Percentiles rank a stretch among this genome's conserved stretches.
These are phyloP conservation scores for Cryptosporidium felis DNA, from an alignment of 169 alveolate genomes.

Conservation along the genomic window DNA sequence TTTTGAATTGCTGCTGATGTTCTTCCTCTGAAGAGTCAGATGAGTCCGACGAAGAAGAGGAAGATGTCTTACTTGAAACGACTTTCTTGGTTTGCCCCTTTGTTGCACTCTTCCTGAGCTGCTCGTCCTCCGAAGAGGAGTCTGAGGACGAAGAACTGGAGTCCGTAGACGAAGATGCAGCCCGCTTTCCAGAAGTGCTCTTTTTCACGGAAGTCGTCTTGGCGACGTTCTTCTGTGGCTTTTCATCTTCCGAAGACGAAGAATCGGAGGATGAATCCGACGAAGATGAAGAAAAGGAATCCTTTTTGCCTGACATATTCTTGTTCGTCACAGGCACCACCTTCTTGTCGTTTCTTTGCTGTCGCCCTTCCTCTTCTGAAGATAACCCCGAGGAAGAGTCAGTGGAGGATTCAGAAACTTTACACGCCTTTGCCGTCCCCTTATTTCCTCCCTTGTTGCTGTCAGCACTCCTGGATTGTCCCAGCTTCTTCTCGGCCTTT, in stretches of 20 bases:
- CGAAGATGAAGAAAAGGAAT: conserved; percentile 9
- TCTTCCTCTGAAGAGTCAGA: conserved; percentile 13
- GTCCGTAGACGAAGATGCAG: conserved; percentile 4
- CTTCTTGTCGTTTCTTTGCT: too few relatives aligned
- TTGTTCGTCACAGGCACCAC: too few relatives aligned
- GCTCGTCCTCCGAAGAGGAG: background rate
- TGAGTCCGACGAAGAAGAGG: background rate
- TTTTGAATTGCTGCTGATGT: too few relatives aligned
- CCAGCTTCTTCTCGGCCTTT: conserved; percentile 28
- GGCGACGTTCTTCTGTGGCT: background rate
- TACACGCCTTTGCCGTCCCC: background rate
- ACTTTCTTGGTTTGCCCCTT: background rate
- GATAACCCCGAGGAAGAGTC: conserved; percentile 8
- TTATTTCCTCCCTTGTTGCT: background rate
- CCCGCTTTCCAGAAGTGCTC: background rate
- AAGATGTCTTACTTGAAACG: background rate
- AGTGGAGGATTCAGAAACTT: conserved; percentile 3
- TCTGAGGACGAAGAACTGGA: background rate
- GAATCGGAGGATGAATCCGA: conserved; percentile 18
- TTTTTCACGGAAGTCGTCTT: background rate
- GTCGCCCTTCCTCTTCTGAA: too few relatives aligned
- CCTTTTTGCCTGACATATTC: too few relatives aligned
- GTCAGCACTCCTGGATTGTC: background rate
- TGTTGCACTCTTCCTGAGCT: background rate
- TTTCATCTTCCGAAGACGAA: conserved; percentile 3